Base-by-base conservation (phyloP, 805 yeast species). In the Candida michaelii region DNA sequence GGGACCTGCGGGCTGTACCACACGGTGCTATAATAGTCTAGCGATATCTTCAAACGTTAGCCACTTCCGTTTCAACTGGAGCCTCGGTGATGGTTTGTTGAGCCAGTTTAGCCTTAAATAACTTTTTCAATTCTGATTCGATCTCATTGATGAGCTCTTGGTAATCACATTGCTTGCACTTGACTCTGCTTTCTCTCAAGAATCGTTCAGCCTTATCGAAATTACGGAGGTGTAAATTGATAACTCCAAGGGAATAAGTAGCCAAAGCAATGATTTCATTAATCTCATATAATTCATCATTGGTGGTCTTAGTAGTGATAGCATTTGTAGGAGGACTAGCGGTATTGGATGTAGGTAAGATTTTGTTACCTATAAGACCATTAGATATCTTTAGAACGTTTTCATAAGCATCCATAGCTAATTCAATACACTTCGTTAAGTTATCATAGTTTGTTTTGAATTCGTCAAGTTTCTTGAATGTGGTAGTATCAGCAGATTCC, bases 171-270 rank as follows among this genome's bases (percentile, higher is more conserved):
- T 82, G 83, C 51, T 74, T 73, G 0, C 95, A 89, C 45, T 89
- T 69, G 18, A 80, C 71, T 25, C 87, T 73, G 0, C 96, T 80
- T 56, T 85, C 89, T 5, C 82, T 67, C 36, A 90, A 66, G 19
- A 77, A 65, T 31, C 79, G 69, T 49, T 77, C 79, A 0, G 96
- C 89, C 42, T 72, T 63, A 2, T 69, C 73, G 43, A 76, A 69
- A 9, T 81, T 65, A 0, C 82, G 77, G 35, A 69, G 56, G 52
- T 86, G 87, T n/a, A 83, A 62, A 33, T 77, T 73, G 9, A 88
- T 73, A 4, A 89, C 95, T 1, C 97, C 98, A 30, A 87, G 69
- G 0, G 96, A 95, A 56, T 85, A 90, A 0, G 89, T 80, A 0
- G 96, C 80, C 58, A 90, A 69, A 0, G 95, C 93, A 31, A 85